Evolutionary conservation across 805 yeast species (phyloP).

Genomic region (Metschnikowia proteae): DNA sequence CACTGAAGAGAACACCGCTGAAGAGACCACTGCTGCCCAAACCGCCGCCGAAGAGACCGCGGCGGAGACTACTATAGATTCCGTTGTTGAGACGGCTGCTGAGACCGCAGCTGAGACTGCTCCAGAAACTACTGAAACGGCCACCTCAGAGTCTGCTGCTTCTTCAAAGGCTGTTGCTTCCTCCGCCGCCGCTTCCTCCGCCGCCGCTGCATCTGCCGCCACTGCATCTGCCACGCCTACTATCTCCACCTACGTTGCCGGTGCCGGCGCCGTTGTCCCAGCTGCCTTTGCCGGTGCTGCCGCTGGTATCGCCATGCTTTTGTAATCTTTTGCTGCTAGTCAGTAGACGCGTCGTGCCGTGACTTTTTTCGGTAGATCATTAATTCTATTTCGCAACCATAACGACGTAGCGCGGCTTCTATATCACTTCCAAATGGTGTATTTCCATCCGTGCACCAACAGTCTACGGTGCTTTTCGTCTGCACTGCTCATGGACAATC

Average conservation of each 20-base stretch:
- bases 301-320: slow-evolving; percentile 16
- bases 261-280: slow-evolving; percentile 15
- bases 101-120: slow-evolving; percentile 6
- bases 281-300: slow-evolving; percentile 16
- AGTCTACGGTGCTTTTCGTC: too few species aligned
- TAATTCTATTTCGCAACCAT: not conserved
- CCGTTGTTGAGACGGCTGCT: not conserved
- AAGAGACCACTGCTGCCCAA: slow-evolving; percentile 3
- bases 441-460: too few species aligned
- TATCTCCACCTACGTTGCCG: slow-evolving; percentile 12
- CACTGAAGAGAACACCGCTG: slow-evolving; percentile 14
- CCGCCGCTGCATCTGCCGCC: slow-evolving; percentile 2
- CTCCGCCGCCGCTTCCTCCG: slow-evolving; percentile 7
- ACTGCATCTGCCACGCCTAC: slow-evolving; percentile 8
- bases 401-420: not conserved
- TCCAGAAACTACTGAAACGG: slow-evolving; percentile 7
- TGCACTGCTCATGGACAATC: too few species aligned
- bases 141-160: slow-evolving; percentile 1
- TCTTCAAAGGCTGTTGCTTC: not conserved
- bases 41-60: slow-evolving; percentile 5
- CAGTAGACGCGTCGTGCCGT: not conserved
- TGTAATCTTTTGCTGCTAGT: slow-evolving; percentile 4
- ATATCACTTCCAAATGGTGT: too few species aligned
- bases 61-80: not conserved
- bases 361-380: not conserved